Percentiles rank a stretch among this genome's conserved stretches.
phyloP scores from a whole-genome alignment of 1,284 basidiomycete species.

The Phaffia rhodozyma region DNA sequence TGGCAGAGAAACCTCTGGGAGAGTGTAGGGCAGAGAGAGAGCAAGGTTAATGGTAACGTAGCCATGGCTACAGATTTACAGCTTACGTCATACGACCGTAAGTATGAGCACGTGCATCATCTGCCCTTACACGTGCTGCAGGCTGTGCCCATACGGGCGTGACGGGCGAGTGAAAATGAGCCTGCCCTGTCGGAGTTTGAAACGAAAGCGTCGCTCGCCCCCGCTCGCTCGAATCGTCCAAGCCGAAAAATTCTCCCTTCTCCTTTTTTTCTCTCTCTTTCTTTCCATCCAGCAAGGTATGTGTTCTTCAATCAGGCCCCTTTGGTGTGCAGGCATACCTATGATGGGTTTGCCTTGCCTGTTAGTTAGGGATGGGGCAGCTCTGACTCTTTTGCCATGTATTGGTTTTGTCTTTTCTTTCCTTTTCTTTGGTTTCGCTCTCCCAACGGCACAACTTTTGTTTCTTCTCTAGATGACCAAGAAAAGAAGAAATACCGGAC shows the following conservation, averaged over 20 bases:
- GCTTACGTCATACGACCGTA: not conserved
- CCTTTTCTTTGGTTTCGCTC: no score
- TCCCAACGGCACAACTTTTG: no score
- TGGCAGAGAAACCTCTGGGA: no score
- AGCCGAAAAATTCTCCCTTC: not conserved
- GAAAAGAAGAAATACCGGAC: constrained; percentile 97
- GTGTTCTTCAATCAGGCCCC: not conserved
- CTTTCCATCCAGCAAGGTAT: not conserved
- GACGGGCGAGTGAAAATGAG: not conserved
- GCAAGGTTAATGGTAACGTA: not conserved
- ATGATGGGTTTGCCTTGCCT: not conserved
- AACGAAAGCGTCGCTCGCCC: not conserved
- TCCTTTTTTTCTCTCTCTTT: not conserved
- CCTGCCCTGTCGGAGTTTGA: no score
- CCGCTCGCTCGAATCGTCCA: not conserved
- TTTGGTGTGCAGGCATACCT: no score
- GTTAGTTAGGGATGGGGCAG: not conserved
- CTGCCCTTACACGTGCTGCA: not conserved
- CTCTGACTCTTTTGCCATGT: not conserved
- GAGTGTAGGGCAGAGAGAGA: not conserved
- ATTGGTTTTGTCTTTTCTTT: not conserved
- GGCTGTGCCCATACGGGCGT: not conserved
- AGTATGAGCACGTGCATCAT: not conserved
- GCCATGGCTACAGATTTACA: not conserved
- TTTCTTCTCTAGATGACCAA: constrained; percentile 50